A percentile compares a stretch with the other conserved stretches of the same genome.
Evolutionary conservation across 768 basidiomycete genomes (phyloP).

Genomic region (Phallus indusiatus): DNA sequence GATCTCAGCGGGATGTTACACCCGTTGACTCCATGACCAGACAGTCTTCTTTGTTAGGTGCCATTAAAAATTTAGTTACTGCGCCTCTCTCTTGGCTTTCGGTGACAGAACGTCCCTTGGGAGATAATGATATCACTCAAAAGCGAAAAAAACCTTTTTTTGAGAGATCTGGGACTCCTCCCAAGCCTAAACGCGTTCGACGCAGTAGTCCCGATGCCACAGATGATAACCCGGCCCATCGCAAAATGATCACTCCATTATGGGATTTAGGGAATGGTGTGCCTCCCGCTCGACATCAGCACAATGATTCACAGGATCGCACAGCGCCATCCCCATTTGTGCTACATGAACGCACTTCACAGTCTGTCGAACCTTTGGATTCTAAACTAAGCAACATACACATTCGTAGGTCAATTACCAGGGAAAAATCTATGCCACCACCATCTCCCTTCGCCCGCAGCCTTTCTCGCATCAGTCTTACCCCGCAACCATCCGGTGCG

Average conservation of each 20-base stretch:
- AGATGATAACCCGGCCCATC: slow-evolving; percentile 11
- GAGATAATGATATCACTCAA: slow-evolving; percentile 18
- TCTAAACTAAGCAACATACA: not conserved
- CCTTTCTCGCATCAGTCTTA: slow-evolving; percentile 58
- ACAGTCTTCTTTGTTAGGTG: slow-evolving; percentile 49
- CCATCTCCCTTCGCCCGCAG: slow-evolving; percentile 22
- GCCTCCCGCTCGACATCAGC: not conserved
- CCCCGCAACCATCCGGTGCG: slow-evolving; percentile 49
- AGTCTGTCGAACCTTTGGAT: slow-evolving; percentile 12
- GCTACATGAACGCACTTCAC: slow-evolving; percentile 20
- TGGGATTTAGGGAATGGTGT: not conserved
- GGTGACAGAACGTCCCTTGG: slow-evolving; percentile 15
- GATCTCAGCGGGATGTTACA: not conserved
- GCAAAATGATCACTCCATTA: not conserved
- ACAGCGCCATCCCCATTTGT: slow-evolving; percentile 6
- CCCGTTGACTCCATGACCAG: slow-evolving; percentile 30
- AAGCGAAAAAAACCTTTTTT: not conserved
- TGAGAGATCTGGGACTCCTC: slow-evolving; percentile 5
- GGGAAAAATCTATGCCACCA: slow-evolving; percentile 41
- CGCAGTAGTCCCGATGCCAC: slow-evolving; percentile 2
- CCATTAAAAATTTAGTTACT: slow-evolving; percentile 58
- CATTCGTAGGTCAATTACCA: slow-evolving; percentile 12
- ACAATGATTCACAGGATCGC: slow-evolving; percentile 1
- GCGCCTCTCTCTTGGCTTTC: slow-evolving; percentile 51
- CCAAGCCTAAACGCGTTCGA: slow-evolving; percentile 4